Evolutionary conservation across 164 flowering plant species (phyloP).

Genomic region (Akebia trifoliata): DNA sequence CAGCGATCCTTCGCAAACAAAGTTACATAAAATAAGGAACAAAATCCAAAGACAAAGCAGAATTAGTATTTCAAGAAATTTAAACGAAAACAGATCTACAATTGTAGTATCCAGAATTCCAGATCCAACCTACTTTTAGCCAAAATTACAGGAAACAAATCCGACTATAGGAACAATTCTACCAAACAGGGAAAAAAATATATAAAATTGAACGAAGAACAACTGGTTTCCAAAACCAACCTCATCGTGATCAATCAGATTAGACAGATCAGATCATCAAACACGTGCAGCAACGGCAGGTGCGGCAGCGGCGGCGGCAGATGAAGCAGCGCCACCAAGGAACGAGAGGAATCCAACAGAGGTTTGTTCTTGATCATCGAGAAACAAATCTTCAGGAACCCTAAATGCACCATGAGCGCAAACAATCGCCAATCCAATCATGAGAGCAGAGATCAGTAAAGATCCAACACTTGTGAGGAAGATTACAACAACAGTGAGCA

Average conservation of each 20-base stretch:
- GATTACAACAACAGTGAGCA: constrained; percentile 43
- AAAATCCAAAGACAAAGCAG: no score
- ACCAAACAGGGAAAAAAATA: background rate
- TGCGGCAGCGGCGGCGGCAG: constrained; percentile 31
- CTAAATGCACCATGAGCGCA: constrained; percentile 67
- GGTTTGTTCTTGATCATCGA: constrained; percentile 59
- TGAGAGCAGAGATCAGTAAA: constrained; percentile 51
- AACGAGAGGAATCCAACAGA: constrained; percentile 66
- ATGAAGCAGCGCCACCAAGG: constrained; percentile 53
- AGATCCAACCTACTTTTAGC: background rate
- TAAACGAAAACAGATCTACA: constrained; percentile 11
- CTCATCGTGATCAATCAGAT: constrained; percentile 6
- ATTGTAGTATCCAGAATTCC: constrained; percentile 3
- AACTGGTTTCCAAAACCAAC: constrained; percentile 2
- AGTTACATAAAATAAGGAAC: no score
- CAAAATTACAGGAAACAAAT: background rate
- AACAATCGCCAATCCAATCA: constrained; percentile 53
- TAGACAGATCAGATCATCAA: constrained; percentile 28
- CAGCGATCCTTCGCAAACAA: no score
- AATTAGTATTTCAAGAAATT: background rate
- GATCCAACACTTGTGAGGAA: constrained; percentile 78
- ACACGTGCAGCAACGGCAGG: constrained; percentile 43
- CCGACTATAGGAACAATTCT: background rate
- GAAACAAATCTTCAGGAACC: constrained; percentile 73
- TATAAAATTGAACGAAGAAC: background rate